Percentiles rank a stretch among this genome's conserved stretches.
Conservation (phyloP, 805 yeast species). For the Kodamaea fukazawae region DNA sequence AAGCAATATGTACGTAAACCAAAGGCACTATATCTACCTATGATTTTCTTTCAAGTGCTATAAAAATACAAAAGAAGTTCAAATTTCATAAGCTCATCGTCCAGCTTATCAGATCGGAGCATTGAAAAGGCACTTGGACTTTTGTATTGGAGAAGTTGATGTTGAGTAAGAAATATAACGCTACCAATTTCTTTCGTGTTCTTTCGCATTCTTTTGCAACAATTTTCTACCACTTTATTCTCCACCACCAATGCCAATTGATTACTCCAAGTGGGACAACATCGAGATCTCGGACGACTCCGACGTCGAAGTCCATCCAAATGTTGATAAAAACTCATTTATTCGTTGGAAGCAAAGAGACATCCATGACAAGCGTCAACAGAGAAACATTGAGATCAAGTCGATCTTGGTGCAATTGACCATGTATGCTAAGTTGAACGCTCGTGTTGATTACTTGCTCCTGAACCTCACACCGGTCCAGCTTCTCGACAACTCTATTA, state of each 20-base stretch:
- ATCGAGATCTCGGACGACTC: slow-evolving; percentile 95
- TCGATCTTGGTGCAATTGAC: slow-evolving; percentile 72
- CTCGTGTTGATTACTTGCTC: slow-evolving; percentile 66
- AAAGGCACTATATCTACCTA: too few relatives aligned
- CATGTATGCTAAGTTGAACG: slow-evolving; percentile 75
- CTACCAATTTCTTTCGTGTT: too few relatives aligned
- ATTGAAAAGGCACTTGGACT: too few relatives aligned
- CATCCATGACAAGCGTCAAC: slow-evolving; percentile 87
- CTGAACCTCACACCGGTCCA: slow-evolving; percentile 39
- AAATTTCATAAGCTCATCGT: too few relatives aligned
- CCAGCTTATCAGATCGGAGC: too few relatives aligned
- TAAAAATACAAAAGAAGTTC: too few relatives aligned
- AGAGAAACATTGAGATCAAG: slow-evolving; percentile 74
- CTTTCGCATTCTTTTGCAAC: too few relatives aligned
- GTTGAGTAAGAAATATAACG: too few relatives aligned
- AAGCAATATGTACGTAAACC: too few relatives aligned
- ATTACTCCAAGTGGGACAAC: slow-evolving; percentile 97
- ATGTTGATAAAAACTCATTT: slow-evolving; percentile 90
- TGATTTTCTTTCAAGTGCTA: too few relatives aligned
- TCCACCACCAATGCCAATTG: slow-evolving; percentile 66
- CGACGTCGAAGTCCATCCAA: slow-evolving; percentile 96
- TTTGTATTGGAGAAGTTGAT: too few relatives aligned
- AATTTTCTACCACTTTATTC: neutral
- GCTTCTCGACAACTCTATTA: slow-evolving; percentile 27
- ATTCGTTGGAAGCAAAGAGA: slow-evolving; percentile 96